Percentiles rank a stretch among this genome's conserved stretches.
Conservation (phyloP, 306 rosid species). For the Vigna reflexopilosa region DNA sequence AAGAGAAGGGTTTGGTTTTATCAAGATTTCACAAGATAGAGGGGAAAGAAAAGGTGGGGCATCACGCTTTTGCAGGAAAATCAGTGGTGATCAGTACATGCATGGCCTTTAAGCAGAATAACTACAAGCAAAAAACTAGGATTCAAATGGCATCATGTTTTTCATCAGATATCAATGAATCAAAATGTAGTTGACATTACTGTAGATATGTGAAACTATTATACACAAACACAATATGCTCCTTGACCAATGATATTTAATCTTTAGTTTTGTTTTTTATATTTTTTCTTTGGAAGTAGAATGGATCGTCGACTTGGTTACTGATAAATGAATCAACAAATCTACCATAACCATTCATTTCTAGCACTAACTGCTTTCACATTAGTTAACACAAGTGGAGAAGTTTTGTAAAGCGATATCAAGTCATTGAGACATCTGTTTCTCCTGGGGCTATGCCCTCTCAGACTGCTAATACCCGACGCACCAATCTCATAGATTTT, state of each 20-base stretch:
- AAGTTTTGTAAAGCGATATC: constrained; percentile 47
- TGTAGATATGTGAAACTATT: neutral
- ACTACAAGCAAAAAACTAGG: neutral
- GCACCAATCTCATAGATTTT: constrained; percentile 61
- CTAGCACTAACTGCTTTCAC: constrained; percentile 56
- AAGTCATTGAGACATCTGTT: constrained; percentile 60
- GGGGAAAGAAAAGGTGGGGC: neutral
- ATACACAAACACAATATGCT: constrained; percentile 24
- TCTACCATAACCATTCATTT: constrained; percentile 67
- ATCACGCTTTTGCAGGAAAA: constrained; percentile 2
- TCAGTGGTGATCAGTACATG: neutral
- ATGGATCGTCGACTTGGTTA: neutral
- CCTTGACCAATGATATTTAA: constrained; percentile 1
- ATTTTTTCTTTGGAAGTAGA: neutral
- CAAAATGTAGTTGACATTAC: constrained; percentile 15
- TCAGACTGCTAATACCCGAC: constrained; percentile 53
- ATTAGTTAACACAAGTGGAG: constrained; percentile 58
- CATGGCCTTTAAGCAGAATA: neutral
- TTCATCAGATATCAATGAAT: constrained; percentile 15
- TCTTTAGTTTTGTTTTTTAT: neutral
- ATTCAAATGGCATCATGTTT: constrained; percentile 7
- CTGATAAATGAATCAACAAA: constrained; percentile 21
- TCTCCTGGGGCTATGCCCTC: constrained; percentile 51
- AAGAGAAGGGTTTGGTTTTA: no score
- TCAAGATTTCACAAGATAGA: no score